phyloP scores from a whole-genome alignment of 2,329 filamentous ascomycete species.

The Fusarium zealandicum region DNA sequence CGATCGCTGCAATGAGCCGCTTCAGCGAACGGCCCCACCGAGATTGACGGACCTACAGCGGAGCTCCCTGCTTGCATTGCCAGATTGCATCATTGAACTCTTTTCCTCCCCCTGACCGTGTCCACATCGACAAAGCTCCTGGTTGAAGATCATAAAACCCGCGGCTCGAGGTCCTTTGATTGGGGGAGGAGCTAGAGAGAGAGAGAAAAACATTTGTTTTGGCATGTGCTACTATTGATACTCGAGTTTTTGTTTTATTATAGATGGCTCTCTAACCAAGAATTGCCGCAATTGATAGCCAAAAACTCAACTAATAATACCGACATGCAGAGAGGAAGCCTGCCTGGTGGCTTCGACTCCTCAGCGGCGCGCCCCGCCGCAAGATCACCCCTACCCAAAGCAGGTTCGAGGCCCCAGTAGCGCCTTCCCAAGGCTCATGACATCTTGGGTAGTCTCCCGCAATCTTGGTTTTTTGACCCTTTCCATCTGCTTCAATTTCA shows the following conservation, averaged over 20 bases:
- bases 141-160: slow-evolving; percentile 19
- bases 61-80: slow-evolving; percentile 34
- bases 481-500: slow-evolving; percentile 9
- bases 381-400: slow-evolving; percentile 19
- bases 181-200: slow-evolving; percentile 2
- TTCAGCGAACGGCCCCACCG: slow-evolving; percentile 21
- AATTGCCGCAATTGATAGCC: not conserved
- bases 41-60: not conserved
- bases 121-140: slow-evolving; percentile 6
- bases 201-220: too few species aligned
- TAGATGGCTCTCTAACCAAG: not conserved
- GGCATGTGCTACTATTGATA: not conserved
- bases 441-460: slow-evolving; percentile 10
- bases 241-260: not conserved
- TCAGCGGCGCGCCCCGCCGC: slow-evolving; percentile 31
- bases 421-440: slow-evolving; percentile 29
- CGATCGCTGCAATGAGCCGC: slow-evolving; percentile 25
- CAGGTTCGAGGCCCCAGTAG: slow-evolving; percentile 33
- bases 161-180: slow-evolving; percentile 1
- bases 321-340: slow-evolving; percentile 14
- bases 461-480: slow-evolving; percentile 6
- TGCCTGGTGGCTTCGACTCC: not conserved
- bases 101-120: not conserved
- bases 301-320: too few species aligned
- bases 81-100: slow-evolving; percentile 40